Conservation (phyloP, 192 early-diverging fungal genomes). For the Lunasporangiospora selenospora region DNA sequence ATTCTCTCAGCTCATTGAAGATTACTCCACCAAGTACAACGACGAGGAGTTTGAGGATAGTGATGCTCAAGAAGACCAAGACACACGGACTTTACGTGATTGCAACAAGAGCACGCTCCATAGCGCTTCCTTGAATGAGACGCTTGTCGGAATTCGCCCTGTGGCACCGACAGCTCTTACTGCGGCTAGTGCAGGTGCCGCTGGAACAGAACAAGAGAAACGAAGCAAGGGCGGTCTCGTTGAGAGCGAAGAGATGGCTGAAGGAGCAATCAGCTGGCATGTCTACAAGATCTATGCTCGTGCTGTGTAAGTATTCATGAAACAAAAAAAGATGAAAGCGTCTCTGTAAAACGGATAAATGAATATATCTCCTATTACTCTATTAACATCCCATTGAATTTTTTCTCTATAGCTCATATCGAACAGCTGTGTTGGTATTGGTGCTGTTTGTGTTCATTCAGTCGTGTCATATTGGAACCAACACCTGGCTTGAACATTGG, state of each 20-base stretch:
- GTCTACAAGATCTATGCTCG: conserved; percentile 81
- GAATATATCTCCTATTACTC: not conserved
- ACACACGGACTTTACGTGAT: too few relatives aligned
- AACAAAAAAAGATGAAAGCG: too few relatives aligned
- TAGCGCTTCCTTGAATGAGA: conserved; percentile 20
- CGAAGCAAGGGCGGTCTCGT: conserved; percentile 61
- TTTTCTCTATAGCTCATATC: not conserved
- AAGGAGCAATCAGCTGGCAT: conserved; percentile 75
- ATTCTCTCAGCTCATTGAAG: conserved; percentile 71
- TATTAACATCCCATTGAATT: not conserved
- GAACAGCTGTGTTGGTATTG: not conserved
- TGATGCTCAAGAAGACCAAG: conserved; percentile 24
- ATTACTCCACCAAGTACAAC: conserved; percentile 57
- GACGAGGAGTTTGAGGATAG: conserved; percentile 49
- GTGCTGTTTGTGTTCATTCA: not conserved
- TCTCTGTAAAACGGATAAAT: too few relatives aligned
- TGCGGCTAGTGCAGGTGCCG: conserved; percentile 42
- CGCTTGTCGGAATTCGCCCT: conserved; percentile 20
- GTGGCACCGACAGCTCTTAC: conserved; percentile 56
- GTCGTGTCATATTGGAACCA: conserved; percentile 5
- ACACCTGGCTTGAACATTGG: conserved; percentile 3
- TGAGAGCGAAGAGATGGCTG: conserved; percentile 74
- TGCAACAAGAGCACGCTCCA: conserved; percentile 43
- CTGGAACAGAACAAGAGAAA: conserved; percentile 5
- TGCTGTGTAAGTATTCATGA: conserved; percentile 45